phyloP scores from a whole-genome alignment of 768 basidiomycete genomes.

The Termitomyces sp. region DNA sequence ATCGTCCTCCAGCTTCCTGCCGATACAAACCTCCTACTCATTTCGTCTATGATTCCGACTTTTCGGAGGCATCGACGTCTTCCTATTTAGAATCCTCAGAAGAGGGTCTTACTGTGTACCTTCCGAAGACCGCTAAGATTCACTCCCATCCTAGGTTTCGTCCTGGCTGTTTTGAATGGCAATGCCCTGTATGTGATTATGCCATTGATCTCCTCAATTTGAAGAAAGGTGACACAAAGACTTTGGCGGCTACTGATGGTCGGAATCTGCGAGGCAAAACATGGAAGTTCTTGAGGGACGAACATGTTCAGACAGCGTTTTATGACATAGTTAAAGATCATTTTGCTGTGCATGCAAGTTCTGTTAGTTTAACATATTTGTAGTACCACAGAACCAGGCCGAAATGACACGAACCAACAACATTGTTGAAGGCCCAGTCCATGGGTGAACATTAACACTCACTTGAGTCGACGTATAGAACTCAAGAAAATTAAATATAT shows the following conservation, averaged over 20 bases:
- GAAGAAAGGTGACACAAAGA: conserved; percentile 23
- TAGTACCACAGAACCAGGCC: not conserved
- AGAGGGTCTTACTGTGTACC: conserved; percentile 9
- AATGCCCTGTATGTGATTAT: conserved; percentile 45
- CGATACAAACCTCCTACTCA: not conserved
- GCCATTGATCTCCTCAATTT: conserved; percentile 40
- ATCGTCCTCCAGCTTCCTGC: not conserved
- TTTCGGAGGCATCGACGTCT: conserved; percentile 44
- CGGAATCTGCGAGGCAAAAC: conserved; percentile 21
- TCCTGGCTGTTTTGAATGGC: conserved; percentile 43
- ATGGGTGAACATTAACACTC: not conserved
- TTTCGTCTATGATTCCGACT: conserved; percentile 49
- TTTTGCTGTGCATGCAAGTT: conserved; percentile 14
- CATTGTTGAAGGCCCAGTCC: not conserved
- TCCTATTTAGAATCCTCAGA: conserved; percentile 34
- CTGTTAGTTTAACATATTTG: not conserved
- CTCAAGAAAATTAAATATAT: not conserved
- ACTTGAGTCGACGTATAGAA: not conserved
- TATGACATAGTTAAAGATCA: conserved; percentile 22
- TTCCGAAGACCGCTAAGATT: conserved; percentile 17
- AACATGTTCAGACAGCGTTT: conserved; percentile 18
- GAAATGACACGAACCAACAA: not conserved
- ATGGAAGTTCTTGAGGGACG: conserved; percentile 32
- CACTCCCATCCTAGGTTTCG: conserved; percentile 33
- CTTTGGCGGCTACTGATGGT: conserved; percentile 16